Conservation (phyloP, 805 yeast genomes). For the Metschnikowia borealis region DNA sequence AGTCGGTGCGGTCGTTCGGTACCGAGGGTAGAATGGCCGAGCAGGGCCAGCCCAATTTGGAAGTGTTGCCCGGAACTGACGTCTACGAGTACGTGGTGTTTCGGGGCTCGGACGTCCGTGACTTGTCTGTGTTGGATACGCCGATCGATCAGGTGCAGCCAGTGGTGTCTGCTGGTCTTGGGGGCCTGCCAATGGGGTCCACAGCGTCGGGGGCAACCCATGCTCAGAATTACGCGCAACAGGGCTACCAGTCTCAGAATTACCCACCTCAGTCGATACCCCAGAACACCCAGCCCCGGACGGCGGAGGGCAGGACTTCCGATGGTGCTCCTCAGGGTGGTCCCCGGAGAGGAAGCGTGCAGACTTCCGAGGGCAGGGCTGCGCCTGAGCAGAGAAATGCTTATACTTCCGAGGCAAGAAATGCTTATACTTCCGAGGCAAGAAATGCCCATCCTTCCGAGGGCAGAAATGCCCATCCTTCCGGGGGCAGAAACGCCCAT, state of each 20-base stretch:
- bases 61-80: constrained; percentile 66
- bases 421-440: too few species aligned
- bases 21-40: constrained; percentile 79
- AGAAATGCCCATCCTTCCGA: too few species aligned
- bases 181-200: constrained; percentile 4
- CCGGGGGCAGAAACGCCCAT: neutral
- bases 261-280: neutral
- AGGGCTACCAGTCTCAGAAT: neutral
- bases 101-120: constrained; percentile 90
- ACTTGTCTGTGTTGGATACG: constrained; percentile 75
- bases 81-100: constrained; percentile 76
- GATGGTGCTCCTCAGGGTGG: too few species aligned
- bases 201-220: constrained; percentile 26
- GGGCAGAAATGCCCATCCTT: too few species aligned
- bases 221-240: neutral
- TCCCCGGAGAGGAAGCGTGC: too few species aligned
- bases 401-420: too few species aligned
- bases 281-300: too few species aligned
- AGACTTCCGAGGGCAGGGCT: too few species aligned
- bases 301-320: too few species aligned
- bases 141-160: constrained; percentile 64
- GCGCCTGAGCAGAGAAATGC: too few species aligned
- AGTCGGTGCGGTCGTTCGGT: constrained; percentile 77
- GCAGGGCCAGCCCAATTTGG: constrained; percentile 57
- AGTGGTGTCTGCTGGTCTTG: constrained; percentile 12